These are phyloP conservation scores for Nicotiana knightiana DNA, from an alignment of 257 asterid species.

Conservation along the genomic window DNA sequence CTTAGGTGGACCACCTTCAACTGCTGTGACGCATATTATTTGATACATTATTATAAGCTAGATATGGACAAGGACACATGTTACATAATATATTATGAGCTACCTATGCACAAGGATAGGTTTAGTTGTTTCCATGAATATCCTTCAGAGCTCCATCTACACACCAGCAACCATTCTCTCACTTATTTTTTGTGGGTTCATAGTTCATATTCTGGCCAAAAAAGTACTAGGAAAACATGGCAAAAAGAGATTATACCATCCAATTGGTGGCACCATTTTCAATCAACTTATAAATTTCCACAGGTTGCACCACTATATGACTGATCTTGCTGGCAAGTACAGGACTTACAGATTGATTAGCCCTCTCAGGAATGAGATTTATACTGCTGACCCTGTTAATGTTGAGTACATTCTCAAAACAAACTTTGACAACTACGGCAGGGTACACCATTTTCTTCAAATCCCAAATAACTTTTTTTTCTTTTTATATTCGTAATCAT, in stretches of 20 bases:
- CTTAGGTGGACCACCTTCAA: neutral
- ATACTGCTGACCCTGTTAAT: constrained; percentile 57
- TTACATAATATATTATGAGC: neutral
- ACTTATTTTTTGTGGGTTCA: constrained; percentile 14
- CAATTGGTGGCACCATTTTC: constrained; percentile 51
- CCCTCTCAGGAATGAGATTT: constrained; percentile 48
- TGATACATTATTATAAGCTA: neutral
- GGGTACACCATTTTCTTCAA: constrained; percentile 28
- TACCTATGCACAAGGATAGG: neutral
- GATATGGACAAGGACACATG: neutral
- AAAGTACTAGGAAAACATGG: constrained; percentile 21
- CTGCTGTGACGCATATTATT: neutral
- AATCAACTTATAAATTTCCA: constrained; percentile 51
- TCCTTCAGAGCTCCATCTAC: neutral
- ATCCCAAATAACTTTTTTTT: neutral
- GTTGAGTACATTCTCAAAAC: constrained; percentile 65
- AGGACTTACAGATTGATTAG: constrained; percentile 53
- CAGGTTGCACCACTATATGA: constrained; percentile 62
- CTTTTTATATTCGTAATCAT: too few relatives aligned
- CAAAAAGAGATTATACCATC: constrained; percentile 39
- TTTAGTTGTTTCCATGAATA: neutral
- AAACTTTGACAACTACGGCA: constrained; percentile 56
- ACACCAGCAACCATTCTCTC: constrained; percentile 19
- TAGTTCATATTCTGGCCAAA: constrained; percentile 8
- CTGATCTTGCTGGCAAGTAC: constrained; percentile 45